Conservation (phyloP, 352 stramenopile genomes). For the Phytophthora sansomeana region DNA sequence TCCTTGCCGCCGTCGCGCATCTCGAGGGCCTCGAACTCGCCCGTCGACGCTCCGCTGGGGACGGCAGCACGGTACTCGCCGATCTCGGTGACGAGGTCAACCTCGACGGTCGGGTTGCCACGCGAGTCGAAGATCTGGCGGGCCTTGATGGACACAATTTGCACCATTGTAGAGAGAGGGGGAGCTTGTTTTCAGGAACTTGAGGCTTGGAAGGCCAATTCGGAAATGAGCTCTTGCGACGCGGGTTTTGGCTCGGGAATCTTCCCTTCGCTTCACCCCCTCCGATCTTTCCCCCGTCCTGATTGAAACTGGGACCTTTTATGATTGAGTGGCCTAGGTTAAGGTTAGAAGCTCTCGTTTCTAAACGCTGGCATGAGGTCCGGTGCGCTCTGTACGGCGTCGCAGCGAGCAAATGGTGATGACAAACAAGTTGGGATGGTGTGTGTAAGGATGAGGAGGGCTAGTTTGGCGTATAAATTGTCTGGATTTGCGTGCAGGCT, state of each 20-base stretch:
- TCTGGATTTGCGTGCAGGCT: neutral
- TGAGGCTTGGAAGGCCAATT: too few species aligned
- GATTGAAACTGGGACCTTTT: neutral
- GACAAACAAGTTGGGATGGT: neutral
- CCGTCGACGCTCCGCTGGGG: constrained; percentile 95
- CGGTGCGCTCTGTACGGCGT: too few species aligned
- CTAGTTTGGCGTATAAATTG: too few species aligned
- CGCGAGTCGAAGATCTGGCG: constrained; percentile 99
- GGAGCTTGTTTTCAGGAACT: too few species aligned
- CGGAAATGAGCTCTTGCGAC: too few species aligned
- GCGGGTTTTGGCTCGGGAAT: too few species aligned
- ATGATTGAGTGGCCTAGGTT: neutral
- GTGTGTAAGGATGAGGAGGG: neutral
- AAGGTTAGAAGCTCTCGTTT: constrained; percentile 6
- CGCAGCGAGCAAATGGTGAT: too few species aligned
- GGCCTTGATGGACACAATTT: constrained; percentile 91
- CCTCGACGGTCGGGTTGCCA: constrained; percentile 98
- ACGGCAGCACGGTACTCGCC: constrained; percentile 96
- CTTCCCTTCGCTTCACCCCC: constrained; percentile 6
- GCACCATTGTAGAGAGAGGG: constrained; percentile 61
- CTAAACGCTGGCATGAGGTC: neutral
- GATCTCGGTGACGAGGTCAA: constrained; percentile 95
- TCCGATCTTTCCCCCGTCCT: constrained; percentile 24
- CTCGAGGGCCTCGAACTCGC: constrained; percentile 97
- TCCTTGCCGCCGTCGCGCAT: constrained; percentile 96